Base-by-base conservation (phyloP, 495 filamentous ascomycete genomes). In the Xylaria cubensis region DNA sequence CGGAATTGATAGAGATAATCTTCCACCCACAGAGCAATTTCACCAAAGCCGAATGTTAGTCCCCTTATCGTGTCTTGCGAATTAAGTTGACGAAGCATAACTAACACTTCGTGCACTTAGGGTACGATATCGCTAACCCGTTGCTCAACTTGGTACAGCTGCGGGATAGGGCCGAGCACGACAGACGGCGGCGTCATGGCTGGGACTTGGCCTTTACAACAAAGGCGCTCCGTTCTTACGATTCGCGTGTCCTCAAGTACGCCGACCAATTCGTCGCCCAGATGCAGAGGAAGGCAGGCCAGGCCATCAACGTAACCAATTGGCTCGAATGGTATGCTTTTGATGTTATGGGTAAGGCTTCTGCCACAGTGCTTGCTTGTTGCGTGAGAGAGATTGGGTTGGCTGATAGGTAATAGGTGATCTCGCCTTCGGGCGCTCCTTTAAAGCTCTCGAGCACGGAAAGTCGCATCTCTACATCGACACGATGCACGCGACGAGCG, bases 241-340 rank as follows among this genome's bases (percentile, higher is more conserved):
- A 70, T 46, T 70, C 68, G 58, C 68, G 68, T 34, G 44, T 70
- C 26, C 29, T 70, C 46, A 70, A 70, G 58, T 64, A 70, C 42
- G 68, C 68, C 46, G 68, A 70, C 41, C 58, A 70, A 41, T 70
- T 70, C 26, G 46, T 70, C 21, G 44, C 58, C 44, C 68, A 70
- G 55, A 70, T 70, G 68, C 42, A 64, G 68, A 55, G 53, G 46
- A 51, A 58, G 55, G 44, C 8, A 21, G 66, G 73, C 0, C 34
- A 79, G 13, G 68, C 79, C 3, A 74, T 85, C 10, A 81, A 87
- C 39, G 74, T 86, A 0, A 78, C 82, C 13, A 53, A 74, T 42
- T 88, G 85, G 86, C 74, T 87, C 41, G 84, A 80, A 56, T 87
- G 81, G 73, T 86, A 82, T 64, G 77, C 84, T 50, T 86, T 87